These are phyloP conservation scores for Aspergillus unguis DNA, from an alignment of 2,329 filamentous ascomycete genomes.

Conservation along the genomic window DNA sequence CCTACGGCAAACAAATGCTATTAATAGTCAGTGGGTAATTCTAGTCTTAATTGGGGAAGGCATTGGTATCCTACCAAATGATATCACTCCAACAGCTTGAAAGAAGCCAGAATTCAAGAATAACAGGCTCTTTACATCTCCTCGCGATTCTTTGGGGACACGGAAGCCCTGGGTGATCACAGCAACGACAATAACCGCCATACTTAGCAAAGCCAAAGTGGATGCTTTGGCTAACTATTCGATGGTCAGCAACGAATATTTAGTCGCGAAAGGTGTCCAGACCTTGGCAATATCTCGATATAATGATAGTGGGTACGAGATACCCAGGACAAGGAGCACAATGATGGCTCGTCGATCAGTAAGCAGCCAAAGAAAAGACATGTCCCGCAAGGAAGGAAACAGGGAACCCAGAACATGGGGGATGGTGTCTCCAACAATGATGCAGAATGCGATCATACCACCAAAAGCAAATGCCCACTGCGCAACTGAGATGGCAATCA, in stretches of 20 bases:
- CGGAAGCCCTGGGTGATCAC: constrained; percentile 79
- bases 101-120: constrained; percentile 86
- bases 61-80: constrained; percentile 66
- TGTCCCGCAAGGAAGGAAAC: constrained; percentile 69
- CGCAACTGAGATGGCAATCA: constrained; percentile 85
- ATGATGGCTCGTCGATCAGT: constrained; percentile 81
- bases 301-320: constrained; percentile 87
- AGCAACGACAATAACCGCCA: constrained; percentile 83
- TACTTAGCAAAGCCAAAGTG: constrained; percentile 86
- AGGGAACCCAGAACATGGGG: constrained; percentile 81
- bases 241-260: constrained; percentile 28
- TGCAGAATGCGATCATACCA: constrained; percentile 96
- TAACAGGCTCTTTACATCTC: constrained; percentile 66
- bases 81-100: constrained; percentile 95
- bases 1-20: constrained; percentile 65
- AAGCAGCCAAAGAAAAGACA: constrained; percentile 77
- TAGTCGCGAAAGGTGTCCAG: constrained; percentile 24
- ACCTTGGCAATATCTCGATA: constrained; percentile 98
- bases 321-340: constrained; percentile 76
- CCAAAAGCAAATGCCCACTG: constrained; percentile 99
- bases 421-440: constrained; percentile 95
- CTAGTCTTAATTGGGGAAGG: constrained; percentile 2
- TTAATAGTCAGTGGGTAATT: constrained; percentile 30
- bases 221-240: constrained; percentile 87
- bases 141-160: constrained; percentile 68